Evolutionary conservation across 305 asterid species (phyloP).

Genomic region (Fraxinus albicans): DNA sequence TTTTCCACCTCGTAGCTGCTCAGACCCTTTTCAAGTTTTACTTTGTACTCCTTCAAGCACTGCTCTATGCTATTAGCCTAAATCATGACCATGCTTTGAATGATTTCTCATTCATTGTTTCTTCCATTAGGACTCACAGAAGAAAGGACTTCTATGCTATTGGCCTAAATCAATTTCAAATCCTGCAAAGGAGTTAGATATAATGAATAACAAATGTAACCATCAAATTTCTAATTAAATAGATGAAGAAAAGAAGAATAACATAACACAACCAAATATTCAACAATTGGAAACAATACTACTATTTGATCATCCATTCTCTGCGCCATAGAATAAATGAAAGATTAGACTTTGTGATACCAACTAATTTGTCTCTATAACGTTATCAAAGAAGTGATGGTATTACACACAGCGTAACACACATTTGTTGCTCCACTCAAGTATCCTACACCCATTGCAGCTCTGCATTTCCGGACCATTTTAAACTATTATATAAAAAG

Average conservation of each 20-base stretch:
- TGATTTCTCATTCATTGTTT: conserved; percentile 36
- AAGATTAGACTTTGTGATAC: background rate
- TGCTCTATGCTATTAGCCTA: conserved; percentile 44
- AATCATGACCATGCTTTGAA: conserved; percentile 70
- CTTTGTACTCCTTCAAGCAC: conserved; percentile 67
- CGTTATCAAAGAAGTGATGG: background rate
- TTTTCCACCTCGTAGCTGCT: conserved; percentile 60
- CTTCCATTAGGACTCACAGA: conserved; percentile 33
- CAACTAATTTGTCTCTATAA: background rate
- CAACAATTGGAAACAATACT: conserved; percentile 22
- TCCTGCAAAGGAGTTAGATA: conserved; percentile 24
- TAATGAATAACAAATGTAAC: conserved; percentile 1
- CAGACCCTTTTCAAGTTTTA: conserved; percentile 72
- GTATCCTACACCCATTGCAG: too few relatives aligned
- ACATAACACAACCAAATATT: background rate
- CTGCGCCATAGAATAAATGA: background rate
- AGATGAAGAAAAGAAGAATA: background rate
- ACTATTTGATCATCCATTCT: background rate
- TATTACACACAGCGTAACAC: too few relatives aligned
- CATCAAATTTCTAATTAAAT: background rate
- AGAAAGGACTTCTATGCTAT: conserved; percentile 2
- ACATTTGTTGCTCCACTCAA: too few relatives aligned
- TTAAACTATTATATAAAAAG: too few relatives aligned
- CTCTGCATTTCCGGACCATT: too few relatives aligned
- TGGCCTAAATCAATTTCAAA: conserved; percentile 16